These are phyloP conservation scores for Manihot esculenta DNA, from an alignment of 441 rosid genomes.

Conservation along the genomic window DNA sequence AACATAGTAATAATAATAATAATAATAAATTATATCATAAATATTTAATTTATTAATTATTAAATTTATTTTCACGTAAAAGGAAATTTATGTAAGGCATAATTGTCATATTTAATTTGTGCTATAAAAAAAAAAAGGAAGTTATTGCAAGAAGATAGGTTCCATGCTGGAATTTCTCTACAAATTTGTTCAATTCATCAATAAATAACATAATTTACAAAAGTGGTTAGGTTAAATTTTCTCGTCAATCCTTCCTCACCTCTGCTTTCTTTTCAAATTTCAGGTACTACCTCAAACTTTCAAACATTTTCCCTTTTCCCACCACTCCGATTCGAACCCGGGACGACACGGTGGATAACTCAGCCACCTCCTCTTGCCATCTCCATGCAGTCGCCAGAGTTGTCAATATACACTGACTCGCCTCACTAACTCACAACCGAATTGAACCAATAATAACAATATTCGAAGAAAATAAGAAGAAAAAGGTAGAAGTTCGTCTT, in stretches of 20 bases:
- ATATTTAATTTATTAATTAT: too few species aligned
- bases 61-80: too few species aligned
- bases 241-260: background rate
- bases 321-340: slow-evolving; percentile 46
- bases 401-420: background rate
- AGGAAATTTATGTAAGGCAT: too few species aligned
- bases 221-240: slow-evolving; percentile 13
- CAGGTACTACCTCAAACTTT: background rate
- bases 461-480: background rate
- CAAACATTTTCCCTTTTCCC: background rate
- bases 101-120: too few species aligned
- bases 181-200: slow-evolving; percentile 20
- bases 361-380: slow-evolving; percentile 52
- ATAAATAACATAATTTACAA: slow-evolving; percentile 34
- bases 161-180: slow-evolving; percentile 17
- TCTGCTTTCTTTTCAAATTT: background rate
- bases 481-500: too few species aligned
- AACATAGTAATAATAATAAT: too few species aligned
- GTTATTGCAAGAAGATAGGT: too few species aligned
- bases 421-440: slow-evolving; percentile 13
- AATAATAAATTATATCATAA: too few species aligned
- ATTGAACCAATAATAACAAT: background rate
- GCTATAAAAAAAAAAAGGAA: too few species aligned
- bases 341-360: slow-evolving; percentile 73
- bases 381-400: slow-evolving; percentile 45